These are phyloP conservation scores for Paramarasmius palmivorus DNA, from an alignment of 1,284 basidiomycete species.

Conservation along the genomic window DNA sequence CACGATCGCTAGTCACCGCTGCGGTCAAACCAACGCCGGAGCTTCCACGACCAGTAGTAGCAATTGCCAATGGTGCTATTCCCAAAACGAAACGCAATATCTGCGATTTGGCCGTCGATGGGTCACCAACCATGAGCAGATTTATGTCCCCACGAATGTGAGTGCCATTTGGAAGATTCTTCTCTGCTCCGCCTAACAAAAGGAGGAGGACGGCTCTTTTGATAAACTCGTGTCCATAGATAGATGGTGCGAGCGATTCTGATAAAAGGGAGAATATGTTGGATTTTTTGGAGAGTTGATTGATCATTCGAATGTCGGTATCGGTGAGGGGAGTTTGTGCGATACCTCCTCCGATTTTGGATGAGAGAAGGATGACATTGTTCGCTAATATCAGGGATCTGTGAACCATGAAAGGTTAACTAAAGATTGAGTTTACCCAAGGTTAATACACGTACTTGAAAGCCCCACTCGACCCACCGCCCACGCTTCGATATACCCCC, in stretches of 20 bases:
- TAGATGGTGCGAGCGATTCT: slow-evolving; percentile 95
- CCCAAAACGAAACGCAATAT: slow-evolving; percentile 95
- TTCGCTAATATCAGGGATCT: slow-evolving; percentile 95
- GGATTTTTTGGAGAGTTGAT: slow-evolving; percentile 86
- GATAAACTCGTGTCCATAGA: slow-evolving; percentile 95
- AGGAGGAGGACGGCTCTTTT: slow-evolving; percentile 93
- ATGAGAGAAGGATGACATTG: slow-evolving; percentile 95
- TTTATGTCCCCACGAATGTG: slow-evolving; percentile 99
- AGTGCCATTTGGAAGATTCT: slow-evolving; percentile 96
- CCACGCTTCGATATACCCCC: slow-evolving; percentile 92
- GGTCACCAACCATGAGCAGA: slow-evolving; percentile 99
- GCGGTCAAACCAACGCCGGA: slow-evolving; percentile 99
- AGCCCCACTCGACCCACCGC: slow-evolving; percentile 83
- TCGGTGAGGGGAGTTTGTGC: slow-evolving; percentile 93
- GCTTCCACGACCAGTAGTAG: slow-evolving; percentile 95
- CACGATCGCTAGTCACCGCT: slow-evolving; percentile 98
- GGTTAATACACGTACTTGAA: slow-evolving; percentile 76
- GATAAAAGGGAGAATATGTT: slow-evolving; percentile 91
- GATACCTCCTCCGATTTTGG: slow-evolving; percentile 95
- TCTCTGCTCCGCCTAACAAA: slow-evolving; percentile 94
- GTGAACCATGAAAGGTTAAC: slow-evolving; percentile 17
- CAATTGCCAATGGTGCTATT: slow-evolving; percentile 96
- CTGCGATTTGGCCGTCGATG: slow-evolving; percentile 97
- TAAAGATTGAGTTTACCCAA: slow-evolving; percentile 12
- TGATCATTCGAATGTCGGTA: slow-evolving; percentile 95